Evolutionary conservation across 2,329 filamentous ascomycete genomes (phyloP).

Genomic region (Lizonia empirigonia): DNA sequence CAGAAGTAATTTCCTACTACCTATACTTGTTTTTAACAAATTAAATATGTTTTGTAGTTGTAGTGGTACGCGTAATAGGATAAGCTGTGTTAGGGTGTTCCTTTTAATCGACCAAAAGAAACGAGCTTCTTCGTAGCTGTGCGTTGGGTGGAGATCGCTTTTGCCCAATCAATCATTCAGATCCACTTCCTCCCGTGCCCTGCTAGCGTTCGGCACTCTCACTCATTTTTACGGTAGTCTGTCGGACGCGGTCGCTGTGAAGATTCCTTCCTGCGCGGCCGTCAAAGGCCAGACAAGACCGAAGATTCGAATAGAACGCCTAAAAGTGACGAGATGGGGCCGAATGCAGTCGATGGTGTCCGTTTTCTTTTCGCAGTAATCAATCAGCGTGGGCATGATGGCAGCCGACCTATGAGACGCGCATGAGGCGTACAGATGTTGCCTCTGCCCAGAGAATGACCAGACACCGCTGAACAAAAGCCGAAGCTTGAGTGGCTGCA

Average conservation of each 20-base stretch:
- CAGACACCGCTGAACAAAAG: constrained; percentile 16
- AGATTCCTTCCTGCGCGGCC: constrained; percentile 11
- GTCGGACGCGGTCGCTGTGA: background rate
- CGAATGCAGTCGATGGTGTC: background rate
- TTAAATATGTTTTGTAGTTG: no score
- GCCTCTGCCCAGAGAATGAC: constrained; percentile 4
- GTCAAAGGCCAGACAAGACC: background rate
- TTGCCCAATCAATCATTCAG: no score
- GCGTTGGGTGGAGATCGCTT: no score
- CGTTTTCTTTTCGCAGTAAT: constrained; percentile 10
- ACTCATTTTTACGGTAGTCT: no score
- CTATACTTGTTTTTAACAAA: no score
- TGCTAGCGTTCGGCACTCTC: no score
- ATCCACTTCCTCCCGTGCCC: no score
- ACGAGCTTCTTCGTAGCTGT: no score
- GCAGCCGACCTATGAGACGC: constrained; percentile 7
- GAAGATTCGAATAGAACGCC: background rate
- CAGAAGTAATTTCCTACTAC: no score
- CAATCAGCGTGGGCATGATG: background rate
- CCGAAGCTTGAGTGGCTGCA: constrained; percentile 16
- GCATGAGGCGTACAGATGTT: constrained; percentile 9
- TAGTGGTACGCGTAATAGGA: no score
- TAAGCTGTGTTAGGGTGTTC: no score
- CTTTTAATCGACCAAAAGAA: no score
- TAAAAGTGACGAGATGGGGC: background rate